A percentile compares a stretch with the other conserved stretches of the same genome.
These are phyloP conservation scores for Cladobotryum mycophilum DNA, from an alignment of 2,329 filamentous ascomycete species.

Conservation along the genomic window DNA sequence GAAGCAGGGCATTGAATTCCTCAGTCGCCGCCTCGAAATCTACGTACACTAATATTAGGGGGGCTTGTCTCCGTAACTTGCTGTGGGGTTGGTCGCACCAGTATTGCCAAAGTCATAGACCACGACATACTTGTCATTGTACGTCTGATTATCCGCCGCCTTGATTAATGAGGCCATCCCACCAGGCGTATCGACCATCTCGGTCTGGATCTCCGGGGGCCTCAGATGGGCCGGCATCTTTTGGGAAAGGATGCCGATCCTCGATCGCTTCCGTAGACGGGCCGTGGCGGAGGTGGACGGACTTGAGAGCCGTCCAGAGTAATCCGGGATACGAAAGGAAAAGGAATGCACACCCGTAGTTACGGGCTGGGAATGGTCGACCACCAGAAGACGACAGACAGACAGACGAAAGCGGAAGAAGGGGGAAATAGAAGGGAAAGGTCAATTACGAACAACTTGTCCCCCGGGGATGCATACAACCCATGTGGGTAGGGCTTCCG, in stretches of 20 bases:
- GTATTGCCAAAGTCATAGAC: slow-evolving; percentile 31
- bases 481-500: too few species aligned
- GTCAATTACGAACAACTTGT: too few species aligned
- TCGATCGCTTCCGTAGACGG: background rate
- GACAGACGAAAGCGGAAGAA: too few species aligned
- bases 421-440: too few species aligned
- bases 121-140: slow-evolving; percentile 37
- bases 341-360: too few species aligned
- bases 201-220: background rate
- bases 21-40: slow-evolving; percentile 28
- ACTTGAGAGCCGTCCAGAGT: background rate
- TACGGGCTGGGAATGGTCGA: too few species aligned
- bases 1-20: slow-evolving; percentile 42
- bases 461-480: too few species aligned
- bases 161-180: background rate
- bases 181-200: background rate
- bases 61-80: background rate
- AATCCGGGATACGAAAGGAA: too few species aligned
- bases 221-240: background rate
- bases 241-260: background rate
- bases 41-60: slow-evolving; percentile 11
- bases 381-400: too few species aligned
- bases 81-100: slow-evolving; percentile 20
- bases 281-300: background rate
- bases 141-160: slow-evolving; percentile 5